Conservation (phyloP, 1,284 basidiomycete genomes). For the Ceratobasidium papillatum region DNA sequence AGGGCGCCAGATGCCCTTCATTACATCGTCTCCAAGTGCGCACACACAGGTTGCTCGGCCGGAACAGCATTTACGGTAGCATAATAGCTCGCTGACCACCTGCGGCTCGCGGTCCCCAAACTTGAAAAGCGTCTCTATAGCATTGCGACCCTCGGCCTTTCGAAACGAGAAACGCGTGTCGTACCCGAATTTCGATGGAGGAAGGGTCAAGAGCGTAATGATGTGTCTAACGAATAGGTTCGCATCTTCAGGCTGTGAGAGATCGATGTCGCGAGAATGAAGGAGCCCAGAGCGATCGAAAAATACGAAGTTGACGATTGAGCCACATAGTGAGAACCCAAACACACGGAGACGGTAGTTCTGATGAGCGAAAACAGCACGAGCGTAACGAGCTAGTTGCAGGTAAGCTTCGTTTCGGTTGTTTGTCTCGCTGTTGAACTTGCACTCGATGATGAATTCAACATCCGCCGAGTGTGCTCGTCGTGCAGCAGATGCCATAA, state of each 20-base stretch:
- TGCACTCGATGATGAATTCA: constrained; percentile 12
- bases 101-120: background rate
- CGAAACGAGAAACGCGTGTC: constrained; percentile 8
- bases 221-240: background rate
- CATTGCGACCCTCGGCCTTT: background rate
- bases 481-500: background rate
- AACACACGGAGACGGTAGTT: background rate
- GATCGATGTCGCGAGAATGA: background rate
- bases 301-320: background rate
- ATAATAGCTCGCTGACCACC: background rate
- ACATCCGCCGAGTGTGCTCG: constrained; percentile 1
- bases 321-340: constrained; percentile 10
- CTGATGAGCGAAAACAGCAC: constrained; percentile 7
- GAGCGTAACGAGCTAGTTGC: constrained; percentile 23
- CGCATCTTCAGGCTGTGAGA: background rate
- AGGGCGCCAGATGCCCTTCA: background rate
- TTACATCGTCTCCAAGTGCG: too few relatives aligned
- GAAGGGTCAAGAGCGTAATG: background rate
- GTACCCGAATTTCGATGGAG: background rate
- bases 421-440: background rate
- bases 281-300: constrained; percentile 15
- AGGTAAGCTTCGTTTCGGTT: background rate
- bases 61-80: background rate
- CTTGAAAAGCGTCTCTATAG: too few relatives aligned
- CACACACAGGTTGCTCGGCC: background rate